Evolutionary conservation across 495 filamentous ascomycete genomes (phyloP), one percentile per base, ranked within the genome.

Genomic region (Penicillium antarcticum): DNA sequence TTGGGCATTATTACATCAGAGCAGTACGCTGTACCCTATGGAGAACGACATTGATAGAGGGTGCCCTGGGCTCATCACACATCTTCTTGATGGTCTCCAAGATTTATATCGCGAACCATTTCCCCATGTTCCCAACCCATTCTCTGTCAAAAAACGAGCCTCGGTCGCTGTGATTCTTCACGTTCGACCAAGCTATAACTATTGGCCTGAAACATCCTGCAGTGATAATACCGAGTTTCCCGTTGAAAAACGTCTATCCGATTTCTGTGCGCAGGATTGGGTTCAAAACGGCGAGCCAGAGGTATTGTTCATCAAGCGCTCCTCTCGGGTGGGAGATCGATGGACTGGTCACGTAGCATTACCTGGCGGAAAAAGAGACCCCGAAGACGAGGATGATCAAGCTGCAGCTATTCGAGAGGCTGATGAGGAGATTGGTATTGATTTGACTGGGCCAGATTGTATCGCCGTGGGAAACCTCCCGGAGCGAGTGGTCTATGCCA

Each of bases 311-410:
- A 92, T 92, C 64, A 91, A 91, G 64, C 74, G 88, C 38, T 83
- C 88, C 17, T 78, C 84, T 19, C 74, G 88, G 29, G 73, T 76
- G 17, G 86, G 86, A 5, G 88, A 92, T 65, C 74, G 86, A 42
- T 92, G 88, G 88, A 87, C 80, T 1, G 80, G 84, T 36, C 87
- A 91, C 74, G 80, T 89, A 45, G 88, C 87, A 0, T 68, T 91
- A 4, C 88, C 88, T 0, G 88, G 88, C 18, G 88, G 88, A 4
- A 86, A 83, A 56, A 68, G 83, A 56, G 88, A 92, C 53, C 80
- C 82, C 0, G 80, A 80, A 43, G 88, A 92, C 73, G 75, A 57
- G 26, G 73, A 82, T 59, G 88, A 91, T 61, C 64, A 72, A 52
- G 79, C 77, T 18, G 80, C 84, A 16, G 87, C 87, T 11, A 73